Evolutionary conservation across 2,329 filamentous ascomycete species (phyloP).

Genomic region (Pyrenophora seminiperda): DNA sequence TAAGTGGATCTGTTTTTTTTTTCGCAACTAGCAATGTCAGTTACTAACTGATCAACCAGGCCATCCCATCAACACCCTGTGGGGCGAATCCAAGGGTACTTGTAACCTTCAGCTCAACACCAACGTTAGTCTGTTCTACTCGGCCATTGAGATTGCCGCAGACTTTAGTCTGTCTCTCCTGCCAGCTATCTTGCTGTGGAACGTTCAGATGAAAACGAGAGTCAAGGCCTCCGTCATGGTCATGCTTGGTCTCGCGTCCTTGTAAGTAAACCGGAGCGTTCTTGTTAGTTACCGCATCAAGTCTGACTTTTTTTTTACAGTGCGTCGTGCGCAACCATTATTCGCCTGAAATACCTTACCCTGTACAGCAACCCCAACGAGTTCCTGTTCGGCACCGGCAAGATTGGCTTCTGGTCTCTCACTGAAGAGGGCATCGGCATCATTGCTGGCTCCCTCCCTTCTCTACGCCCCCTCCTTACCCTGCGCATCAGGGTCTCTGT

Average conservation of each 20-base stretch:
- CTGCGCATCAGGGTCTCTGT: slow-evolving; percentile 20
- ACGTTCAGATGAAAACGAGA: slow-evolving; percentile 40
- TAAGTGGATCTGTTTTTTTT: neutral
- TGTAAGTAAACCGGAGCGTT: slow-evolving; percentile 40
- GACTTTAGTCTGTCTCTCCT: slow-evolving; percentile 28
- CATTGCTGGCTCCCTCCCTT: slow-evolving; percentile 52
- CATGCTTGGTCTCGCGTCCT: slow-evolving; percentile 50
- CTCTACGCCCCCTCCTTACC: slow-evolving; percentile 52
- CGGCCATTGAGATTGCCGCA: slow-evolving; percentile 26
- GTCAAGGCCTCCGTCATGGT: slow-evolving; percentile 50
- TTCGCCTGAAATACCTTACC: slow-evolving; percentile 53
- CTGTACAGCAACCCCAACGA: slow-evolving; percentile 49
- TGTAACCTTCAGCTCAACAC: slow-evolving; percentile 29
- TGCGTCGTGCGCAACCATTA: slow-evolving; percentile 44
- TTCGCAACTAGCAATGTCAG: too few species aligned
- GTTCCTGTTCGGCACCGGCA: slow-evolving; percentile 50
- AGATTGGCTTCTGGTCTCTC: slow-evolving; percentile 54
- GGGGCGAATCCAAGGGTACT: slow-evolving; percentile 27
- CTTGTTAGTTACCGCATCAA: neutral
- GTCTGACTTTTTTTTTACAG: slow-evolving; percentile 23
- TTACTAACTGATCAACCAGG: slow-evolving; percentile 11
- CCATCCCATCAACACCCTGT: slow-evolving; percentile 27
- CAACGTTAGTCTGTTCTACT: slow-evolving; percentile 29
- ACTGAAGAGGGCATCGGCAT: slow-evolving; percentile 56
- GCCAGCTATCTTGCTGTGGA: slow-evolving; percentile 29